These are phyloP conservation scores for Sordaria brevicollis DNA, from an alignment of 495 filamentous ascomycete species.

Conservation along the genomic window DNA sequence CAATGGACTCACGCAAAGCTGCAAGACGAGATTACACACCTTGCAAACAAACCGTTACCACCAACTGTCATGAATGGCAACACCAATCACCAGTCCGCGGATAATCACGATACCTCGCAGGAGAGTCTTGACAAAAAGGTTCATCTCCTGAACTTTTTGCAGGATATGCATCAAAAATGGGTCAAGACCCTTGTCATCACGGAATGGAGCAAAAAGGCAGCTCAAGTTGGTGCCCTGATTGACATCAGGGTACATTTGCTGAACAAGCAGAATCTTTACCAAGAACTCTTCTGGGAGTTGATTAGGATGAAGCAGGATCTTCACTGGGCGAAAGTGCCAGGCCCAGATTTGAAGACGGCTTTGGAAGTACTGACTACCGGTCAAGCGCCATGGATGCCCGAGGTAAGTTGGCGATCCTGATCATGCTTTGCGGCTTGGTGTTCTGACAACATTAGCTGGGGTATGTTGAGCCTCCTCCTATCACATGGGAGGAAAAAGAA, in stretches of 20 bases:
- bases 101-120: conserved; percentile 43
- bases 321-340: conserved; percentile 56
- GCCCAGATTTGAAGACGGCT: conserved; percentile 85
- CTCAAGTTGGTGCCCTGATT: conserved; percentile 69
- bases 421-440: neutral
- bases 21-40: conserved; percentile 52
- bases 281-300: conserved; percentile 46
- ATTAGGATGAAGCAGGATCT: conserved; percentile 61
- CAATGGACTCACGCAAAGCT: conserved; percentile 76
- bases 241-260: conserved; percentile 69
- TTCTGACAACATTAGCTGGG: conserved; percentile 42
- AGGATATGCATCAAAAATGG: conserved; percentile 49
- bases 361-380: conserved; percentile 72
- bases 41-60: conserved; percentile 55
- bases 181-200: conserved; percentile 83
- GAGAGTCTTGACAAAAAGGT: conserved; percentile 72
- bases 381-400: conserved; percentile 62
- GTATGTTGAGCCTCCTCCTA: conserved; percentile 64
- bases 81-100: conserved; percentile 1
- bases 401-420: conserved; percentile 39
- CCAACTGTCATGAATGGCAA: conserved; percentile 33
- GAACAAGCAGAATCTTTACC: conserved; percentile 45
- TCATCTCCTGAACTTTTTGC: conserved; percentile 61
- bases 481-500: conserved; percentile 55
- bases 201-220: conserved; percentile 74